Conservation (phyloP, 2,329 filamentous ascomycete species). For the Stromatinia cepivora region DNA sequence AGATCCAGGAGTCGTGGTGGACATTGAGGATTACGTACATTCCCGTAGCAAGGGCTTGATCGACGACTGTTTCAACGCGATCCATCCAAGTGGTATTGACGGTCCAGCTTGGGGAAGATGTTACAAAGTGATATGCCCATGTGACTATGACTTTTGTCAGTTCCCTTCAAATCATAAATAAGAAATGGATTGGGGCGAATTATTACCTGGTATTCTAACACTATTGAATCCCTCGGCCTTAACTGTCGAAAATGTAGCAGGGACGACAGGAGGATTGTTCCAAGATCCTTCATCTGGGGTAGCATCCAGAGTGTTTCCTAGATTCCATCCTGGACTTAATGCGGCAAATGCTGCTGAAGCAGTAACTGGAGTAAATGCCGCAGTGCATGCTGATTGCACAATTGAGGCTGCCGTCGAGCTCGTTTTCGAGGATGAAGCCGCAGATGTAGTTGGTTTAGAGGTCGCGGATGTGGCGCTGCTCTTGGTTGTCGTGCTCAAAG, state of each 20-base stretch:
- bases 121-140: conserved; percentile 57
- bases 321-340: conserved; percentile 59
- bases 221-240: conserved; percentile 57
- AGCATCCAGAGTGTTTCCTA: conserved; percentile 61
- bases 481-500: conserved; percentile 14
- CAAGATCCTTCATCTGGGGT: conserved; percentile 57
- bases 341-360: conserved; percentile 43
- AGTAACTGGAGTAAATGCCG: conserved; percentile 30
- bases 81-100: conserved; percentile 57
- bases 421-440: conserved; percentile 7
- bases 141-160: conserved; percentile 47
- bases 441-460: conserved; percentile 11
- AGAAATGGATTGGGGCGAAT: neutral
- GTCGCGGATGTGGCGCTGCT: neutral
- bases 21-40: conserved; percentile 58
- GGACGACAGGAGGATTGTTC: conserved; percentile 55
- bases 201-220: conserved; percentile 53
- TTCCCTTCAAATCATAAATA: neutral
- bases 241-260: conserved; percentile 52
- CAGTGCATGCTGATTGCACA: conserved; percentile 26
- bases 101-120: conserved; percentile 52
- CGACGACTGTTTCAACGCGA: conserved; percentile 57
- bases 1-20: conserved; percentile 60
- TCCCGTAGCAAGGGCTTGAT: conserved; percentile 52
- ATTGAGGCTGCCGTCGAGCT: conserved; percentile 15